Conservation (phyloP, 768 basidiomycete genomes). For the Piloderma croceum region DNA sequence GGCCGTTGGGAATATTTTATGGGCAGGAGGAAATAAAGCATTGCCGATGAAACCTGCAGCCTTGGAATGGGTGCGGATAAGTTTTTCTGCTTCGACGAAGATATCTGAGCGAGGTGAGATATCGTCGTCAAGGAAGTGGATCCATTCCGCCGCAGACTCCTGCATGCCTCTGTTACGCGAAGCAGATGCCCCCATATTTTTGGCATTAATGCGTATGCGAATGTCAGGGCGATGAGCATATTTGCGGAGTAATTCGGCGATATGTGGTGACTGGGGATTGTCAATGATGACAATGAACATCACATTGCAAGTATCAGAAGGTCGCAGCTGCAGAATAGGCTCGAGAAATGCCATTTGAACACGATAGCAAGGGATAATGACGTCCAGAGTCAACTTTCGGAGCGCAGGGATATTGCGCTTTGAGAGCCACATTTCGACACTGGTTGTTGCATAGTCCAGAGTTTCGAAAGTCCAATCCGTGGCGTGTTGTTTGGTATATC, state of each 20-base stretch:
- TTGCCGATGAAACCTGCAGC: constrained; percentile 55
- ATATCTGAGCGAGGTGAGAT: constrained; percentile 38
- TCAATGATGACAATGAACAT: constrained; percentile 60
- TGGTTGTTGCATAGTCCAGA: constrained; percentile 36
- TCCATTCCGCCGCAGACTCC: constrained; percentile 54
- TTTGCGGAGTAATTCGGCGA: constrained; percentile 32
- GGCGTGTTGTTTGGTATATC: constrained; percentile 43
- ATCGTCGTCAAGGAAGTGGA: constrained; percentile 59
- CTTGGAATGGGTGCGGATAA: constrained; percentile 39
- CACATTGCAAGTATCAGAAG: constrained; percentile 36
- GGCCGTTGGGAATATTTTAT: constrained; percentile 46
- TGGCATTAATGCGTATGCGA: constrained; percentile 45
- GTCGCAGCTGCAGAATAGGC: constrained; percentile 37
- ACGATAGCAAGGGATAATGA: constrained; percentile 53
- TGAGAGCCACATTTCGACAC: constrained; percentile 34
- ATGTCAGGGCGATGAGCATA: constrained; percentile 43
- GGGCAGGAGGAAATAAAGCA: constrained; percentile 42
- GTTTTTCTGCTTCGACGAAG: constrained; percentile 40
- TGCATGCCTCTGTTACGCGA: constrained; percentile 50
- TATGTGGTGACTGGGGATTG: constrained; percentile 39
- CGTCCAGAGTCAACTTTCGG: constrained; percentile 45
- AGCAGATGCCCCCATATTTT: constrained; percentile 47
- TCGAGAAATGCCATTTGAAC: constrained; percentile 42
- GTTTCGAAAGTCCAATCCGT: constrained; percentile 44
- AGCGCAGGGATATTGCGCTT: constrained; percentile 14